Conservation (phyloP, 805 yeast genomes). For the Candida krabiensis region DNA sequence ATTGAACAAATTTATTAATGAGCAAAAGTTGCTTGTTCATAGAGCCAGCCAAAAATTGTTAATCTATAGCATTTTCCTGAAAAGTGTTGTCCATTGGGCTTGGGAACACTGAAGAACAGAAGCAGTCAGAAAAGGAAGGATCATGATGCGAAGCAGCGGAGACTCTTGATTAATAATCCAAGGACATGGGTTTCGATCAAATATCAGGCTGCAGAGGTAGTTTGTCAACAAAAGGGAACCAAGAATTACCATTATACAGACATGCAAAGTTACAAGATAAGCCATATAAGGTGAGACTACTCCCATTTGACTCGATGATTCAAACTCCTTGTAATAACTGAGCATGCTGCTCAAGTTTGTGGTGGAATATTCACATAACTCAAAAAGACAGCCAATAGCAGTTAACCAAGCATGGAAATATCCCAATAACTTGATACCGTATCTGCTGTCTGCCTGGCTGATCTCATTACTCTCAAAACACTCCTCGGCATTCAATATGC, state of each 20-base stretch:
- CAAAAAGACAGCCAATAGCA: conserved; percentile 23
- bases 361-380: conserved; percentile 25
- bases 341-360: conserved; percentile 17
- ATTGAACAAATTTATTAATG: too few relatives aligned
- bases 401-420: conserved; percentile 21
- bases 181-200: conserved; percentile 11
- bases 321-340: conserved; percentile 10
- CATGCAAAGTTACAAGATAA: conserved; percentile 13
- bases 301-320: neutral
- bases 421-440: conserved; percentile 10
- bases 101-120: conserved; percentile 17
- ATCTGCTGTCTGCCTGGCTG: conserved; percentile 4
- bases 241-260: conserved; percentile 11
- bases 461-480: neutral
- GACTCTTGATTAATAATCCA: conserved; percentile 16
- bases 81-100: conserved; percentile 12
- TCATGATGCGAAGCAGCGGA: conserved; percentile 7
- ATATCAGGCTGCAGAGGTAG: conserved; percentile 13
- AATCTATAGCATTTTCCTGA: too few relatives aligned
- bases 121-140: conserved; percentile 16
- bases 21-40: too few relatives aligned
- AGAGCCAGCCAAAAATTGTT: too few relatives aligned
- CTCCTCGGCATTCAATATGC: neutral
- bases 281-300: neutral
- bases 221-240: conserved; percentile 21